Evolutionary conservation across 768 basidiomycete species (phyloP).

Genomic region (Aureoboletus auriporus): DNA sequence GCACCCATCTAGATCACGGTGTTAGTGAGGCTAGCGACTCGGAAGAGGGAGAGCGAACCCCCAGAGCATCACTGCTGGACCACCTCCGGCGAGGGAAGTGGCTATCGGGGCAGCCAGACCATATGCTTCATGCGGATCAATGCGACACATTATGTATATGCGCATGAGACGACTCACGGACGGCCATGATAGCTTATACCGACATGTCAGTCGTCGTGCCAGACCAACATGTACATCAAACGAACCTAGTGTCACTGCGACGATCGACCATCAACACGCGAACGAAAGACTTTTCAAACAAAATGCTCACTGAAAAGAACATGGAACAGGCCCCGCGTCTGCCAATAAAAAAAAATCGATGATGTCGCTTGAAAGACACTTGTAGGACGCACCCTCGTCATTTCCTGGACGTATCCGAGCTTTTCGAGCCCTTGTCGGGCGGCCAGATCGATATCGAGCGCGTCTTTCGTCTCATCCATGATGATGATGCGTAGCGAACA

Average conservation of each 20-base stretch:
- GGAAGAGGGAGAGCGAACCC: slow-evolving; percentile 34
- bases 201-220: slow-evolving; percentile 1
- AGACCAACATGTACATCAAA: not conserved
- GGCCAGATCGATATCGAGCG: slow-evolving; percentile 18
- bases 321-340: slow-evolving; percentile 51
- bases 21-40: not conserved
- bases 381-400: slow-evolving; percentile 41
- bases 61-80: slow-evolving; percentile 57
- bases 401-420: slow-evolving; percentile 54
- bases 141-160: not conserved
- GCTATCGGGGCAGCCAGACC: slow-evolving; percentile 55
- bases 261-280: not conserved
- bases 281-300: not conserved
- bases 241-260: slow-evolving; percentile 47
- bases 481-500: too few relatives aligned
- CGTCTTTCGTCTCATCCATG: not conserved
- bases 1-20: slow-evolving; percentile 38
- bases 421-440: slow-evolving; percentile 40
- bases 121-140: slow-evolving; percentile 38
- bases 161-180: slow-evolving; percentile 42
- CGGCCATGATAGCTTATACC: slow-evolving; percentile 52
- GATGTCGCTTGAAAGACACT: not conserved
- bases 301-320: slow-evolving; percentile 47
- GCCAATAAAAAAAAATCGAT: not conserved
- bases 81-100: slow-evolving; percentile 51